phyloP scores from a whole-genome alignment of 352 stramenopile species.

The Phytophthora fragariae region DNA sequence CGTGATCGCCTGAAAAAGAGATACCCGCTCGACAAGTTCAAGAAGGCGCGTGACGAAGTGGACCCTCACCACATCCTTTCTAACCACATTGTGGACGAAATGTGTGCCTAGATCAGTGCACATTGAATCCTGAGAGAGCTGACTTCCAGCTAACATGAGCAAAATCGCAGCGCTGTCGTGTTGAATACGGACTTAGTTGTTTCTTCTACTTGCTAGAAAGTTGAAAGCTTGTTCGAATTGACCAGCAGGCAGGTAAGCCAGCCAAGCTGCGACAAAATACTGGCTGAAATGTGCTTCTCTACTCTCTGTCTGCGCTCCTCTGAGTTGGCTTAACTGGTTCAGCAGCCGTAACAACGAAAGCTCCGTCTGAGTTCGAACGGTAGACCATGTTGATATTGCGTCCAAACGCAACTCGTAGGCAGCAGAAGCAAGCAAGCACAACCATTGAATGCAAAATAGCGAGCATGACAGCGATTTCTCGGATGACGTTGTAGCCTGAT shows the following conservation, averaged over 20 bases:
- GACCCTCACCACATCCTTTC: constrained; percentile 95
- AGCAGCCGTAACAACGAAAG: constrained; percentile 47
- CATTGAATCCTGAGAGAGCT: constrained; percentile 10
- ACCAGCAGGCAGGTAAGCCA: constrained; percentile 37
- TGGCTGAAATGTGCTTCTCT: constrained; percentile 31
- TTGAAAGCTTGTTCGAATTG: constrained; percentile 37
- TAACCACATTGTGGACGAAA: constrained; percentile 90
- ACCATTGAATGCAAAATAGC: constrained; percentile 47
- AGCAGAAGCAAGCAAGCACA: constrained; percentile 39
- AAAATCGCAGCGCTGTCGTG: constrained; percentile 22
- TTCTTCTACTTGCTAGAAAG: constrained; percentile 30
- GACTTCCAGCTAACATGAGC: constrained; percentile 21
- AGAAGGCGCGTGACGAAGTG: constrained; percentile 85
- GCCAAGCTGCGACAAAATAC: constrained; percentile 45
- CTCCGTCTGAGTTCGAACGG: constrained; percentile 36
- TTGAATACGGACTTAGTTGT: constrained; percentile 24
- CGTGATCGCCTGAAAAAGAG: constrained; percentile 69
- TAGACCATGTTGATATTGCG: constrained; percentile 4
- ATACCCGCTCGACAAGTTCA: constrained; percentile 94
- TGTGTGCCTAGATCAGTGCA: constrained; percentile 44
- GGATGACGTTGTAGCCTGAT: constrained; percentile 34
- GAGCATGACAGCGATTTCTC: constrained; percentile 26
- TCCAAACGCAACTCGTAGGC: constrained; percentile 23
- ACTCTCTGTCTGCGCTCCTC: neutral
- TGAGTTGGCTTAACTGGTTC: constrained; percentile 32